phyloP scores from a whole-genome alignment of 768 basidiomycete genomes.

The Ramaria rubella region DNA sequence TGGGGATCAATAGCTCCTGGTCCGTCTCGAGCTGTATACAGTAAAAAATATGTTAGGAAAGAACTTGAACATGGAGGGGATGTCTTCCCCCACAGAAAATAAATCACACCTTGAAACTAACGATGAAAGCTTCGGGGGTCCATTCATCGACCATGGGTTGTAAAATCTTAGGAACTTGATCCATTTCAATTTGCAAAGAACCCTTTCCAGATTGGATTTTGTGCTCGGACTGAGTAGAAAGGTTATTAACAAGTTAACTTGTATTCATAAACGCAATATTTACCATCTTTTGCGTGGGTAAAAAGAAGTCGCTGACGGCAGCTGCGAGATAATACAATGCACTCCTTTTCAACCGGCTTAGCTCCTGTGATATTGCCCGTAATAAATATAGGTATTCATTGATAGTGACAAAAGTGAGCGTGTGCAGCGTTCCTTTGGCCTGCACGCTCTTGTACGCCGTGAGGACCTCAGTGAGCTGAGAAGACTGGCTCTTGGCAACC shows the following conservation, averaged over 20 bases:
- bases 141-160: constrained; percentile 93
- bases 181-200: constrained; percentile 93
- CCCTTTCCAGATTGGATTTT: constrained; percentile 98
- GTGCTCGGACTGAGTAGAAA: constrained; percentile 70
- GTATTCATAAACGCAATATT: constrained; percentile 21
- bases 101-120: constrained; percentile 85
- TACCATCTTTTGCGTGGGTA: constrained; percentile 87
- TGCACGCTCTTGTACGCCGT: constrained; percentile 78
- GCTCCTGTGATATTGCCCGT: constrained; percentile 72
- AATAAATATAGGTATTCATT: constrained; percentile 95
- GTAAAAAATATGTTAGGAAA: neutral
- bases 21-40: constrained; percentile 90
- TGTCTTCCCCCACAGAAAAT: neutral
- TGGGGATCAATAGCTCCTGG: constrained; percentile 72
- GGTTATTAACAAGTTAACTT: neutral
- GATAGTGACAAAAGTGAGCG: constrained; percentile 86
- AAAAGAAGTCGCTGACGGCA: constrained; percentile 96
- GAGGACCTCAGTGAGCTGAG: constrained; percentile 65
- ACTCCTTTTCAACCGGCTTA: constrained; percentile 58
- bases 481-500: constrained; percentile 59
- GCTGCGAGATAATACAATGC: constrained; percentile 97
- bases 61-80: neutral
- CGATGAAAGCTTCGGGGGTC: constrained; percentile 84
- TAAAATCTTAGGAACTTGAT: constrained; percentile 95
- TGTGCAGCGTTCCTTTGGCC: constrained; percentile 64